Percentiles rank a stretch among this genome's conserved stretches.
These are phyloP conservation scores for Neofusicoccum sp. DNA, from an alignment of 2,329 filamentous ascomycete genomes.

Conservation along the genomic window DNA sequence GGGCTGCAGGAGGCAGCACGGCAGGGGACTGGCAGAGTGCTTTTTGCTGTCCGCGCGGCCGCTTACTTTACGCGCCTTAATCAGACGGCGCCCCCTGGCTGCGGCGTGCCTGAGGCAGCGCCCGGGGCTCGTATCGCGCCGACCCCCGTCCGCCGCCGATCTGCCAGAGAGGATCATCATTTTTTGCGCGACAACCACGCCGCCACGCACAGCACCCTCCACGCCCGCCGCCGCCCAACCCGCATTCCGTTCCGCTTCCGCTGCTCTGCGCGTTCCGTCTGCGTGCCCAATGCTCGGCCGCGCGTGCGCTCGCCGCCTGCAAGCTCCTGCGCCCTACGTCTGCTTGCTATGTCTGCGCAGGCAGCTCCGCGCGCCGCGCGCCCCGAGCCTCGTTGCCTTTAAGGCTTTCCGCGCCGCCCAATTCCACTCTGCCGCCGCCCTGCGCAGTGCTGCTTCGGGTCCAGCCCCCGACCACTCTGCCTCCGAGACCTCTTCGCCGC, in stretches of 20 bases:
- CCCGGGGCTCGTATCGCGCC: no score
- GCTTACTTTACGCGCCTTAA: no score
- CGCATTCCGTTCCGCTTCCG: neutral
- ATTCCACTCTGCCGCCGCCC: neutral
- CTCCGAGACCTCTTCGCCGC: neutral
- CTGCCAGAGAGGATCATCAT: constrained; percentile 9
- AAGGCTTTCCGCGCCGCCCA: neutral
- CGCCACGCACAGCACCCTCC: neutral
- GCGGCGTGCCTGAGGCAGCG: no score
- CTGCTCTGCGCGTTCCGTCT: neutral
- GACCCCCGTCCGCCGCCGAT: neutral
- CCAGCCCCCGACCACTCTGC: neutral
- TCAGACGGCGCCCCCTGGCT: no score
- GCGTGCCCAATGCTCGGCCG: constrained; percentile 16
- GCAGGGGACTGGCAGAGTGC: no score
- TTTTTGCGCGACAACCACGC: constrained; percentile 5
- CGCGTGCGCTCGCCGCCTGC: constrained; percentile 1
- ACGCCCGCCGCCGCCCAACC: neutral
- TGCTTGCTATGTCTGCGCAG: constrained; percentile 14
- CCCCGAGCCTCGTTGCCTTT: neutral
- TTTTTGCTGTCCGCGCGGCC: no score
- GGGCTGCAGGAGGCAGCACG: no score
- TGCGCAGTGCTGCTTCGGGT: neutral
- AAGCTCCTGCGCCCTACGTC: neutral
- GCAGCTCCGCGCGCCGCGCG: neutral